These are phyloP conservation scores for Ceratobasidium sp. DNA, from an alignment of 1,284 basidiomycete species.

Conservation along the genomic window DNA sequence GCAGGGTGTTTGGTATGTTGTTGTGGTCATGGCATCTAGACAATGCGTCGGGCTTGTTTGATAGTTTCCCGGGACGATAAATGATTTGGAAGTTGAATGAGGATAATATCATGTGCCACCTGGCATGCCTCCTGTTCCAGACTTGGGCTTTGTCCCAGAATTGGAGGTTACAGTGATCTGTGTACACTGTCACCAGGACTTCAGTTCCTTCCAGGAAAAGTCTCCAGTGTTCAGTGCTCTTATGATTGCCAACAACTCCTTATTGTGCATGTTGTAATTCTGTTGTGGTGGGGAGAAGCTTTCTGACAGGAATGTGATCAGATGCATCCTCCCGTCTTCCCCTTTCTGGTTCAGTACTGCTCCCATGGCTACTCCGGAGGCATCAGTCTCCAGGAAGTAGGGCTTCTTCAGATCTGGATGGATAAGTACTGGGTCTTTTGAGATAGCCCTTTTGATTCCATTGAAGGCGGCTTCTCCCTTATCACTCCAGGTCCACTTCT, in stretches of 20 bases:
- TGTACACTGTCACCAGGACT: slow-evolving; percentile 26
- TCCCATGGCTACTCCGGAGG: slow-evolving; percentile 17
- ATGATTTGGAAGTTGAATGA: too few relatives aligned
- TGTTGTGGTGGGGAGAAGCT: slow-evolving; percentile 51
- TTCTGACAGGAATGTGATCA: slow-evolving; percentile 33
- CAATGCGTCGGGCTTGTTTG: slow-evolving; percentile 15
- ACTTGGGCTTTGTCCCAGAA: too few relatives aligned
- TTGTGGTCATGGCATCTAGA: too few relatives aligned
- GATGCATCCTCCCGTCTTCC: slow-evolving; percentile 6
- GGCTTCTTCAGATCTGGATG: not conserved
- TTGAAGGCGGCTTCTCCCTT: slow-evolving; percentile 53
- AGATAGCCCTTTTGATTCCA: slow-evolving; percentile 49
- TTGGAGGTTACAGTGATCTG: too few relatives aligned
- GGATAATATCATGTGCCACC: too few relatives aligned
- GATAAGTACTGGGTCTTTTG: not conserved
- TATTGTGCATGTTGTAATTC: slow-evolving; percentile 54
- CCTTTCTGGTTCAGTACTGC: not conserved
- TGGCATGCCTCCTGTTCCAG: too few relatives aligned
- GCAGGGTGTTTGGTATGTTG: too few relatives aligned
- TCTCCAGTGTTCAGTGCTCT: too few relatives aligned
- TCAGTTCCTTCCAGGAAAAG: slow-evolving; percentile 50
- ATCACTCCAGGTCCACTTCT: slow-evolving; percentile 47
- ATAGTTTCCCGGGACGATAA: not conserved
- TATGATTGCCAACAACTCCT: slow-evolving; percentile 33
- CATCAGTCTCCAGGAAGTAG: slow-evolving; percentile 44